Evolutionary conservation across 2,329 filamentous ascomycete species (phyloP), one percentile per base, ranked within the genome.

Genomic region (Aspergillus latus): DNA sequence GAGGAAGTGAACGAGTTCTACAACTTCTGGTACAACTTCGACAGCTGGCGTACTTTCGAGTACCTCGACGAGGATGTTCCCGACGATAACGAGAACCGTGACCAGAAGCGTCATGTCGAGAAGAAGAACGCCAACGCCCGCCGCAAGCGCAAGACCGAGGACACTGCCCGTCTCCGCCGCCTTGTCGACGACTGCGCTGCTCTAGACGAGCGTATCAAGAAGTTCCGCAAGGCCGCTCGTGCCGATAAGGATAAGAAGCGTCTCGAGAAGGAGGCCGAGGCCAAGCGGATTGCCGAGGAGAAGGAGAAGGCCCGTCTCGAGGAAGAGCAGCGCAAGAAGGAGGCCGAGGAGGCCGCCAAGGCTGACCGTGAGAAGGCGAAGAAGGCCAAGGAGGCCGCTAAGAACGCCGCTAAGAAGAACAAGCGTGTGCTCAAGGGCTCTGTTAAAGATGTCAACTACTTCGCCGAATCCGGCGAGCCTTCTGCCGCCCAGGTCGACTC

Each of bases 1-100:
- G 90, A 95, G 71, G 88, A 96, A 7, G 94, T 99, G 46, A 92
- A 97, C 72, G 81, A 82, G 52, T 99, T 99, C 77, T 99, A 99
- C 85, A 96, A 99, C 84, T 99, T 97, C 82, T 99, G 90, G 88
- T 99, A 97, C 83, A 95, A 93, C 83, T 96, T 99, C 69, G 94
- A 99, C 83, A 94, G 89, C 76, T 99, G 94, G 94, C 84, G 94
- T 60, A 87, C 89, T 2, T 99, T 99, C 70, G 94, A 99, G 80
- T 99, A 99, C 78, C 89, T 96, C 58, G 94, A 99, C 72, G 94
- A 99, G 81, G 94, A 99, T 72, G 93, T 99, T 30, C 94, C 94
- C 40, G 94, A 99, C 71, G 94, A 99, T 82, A 96, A 94, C 76
- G 94, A 97, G 81, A 96, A 92, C 82, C 92, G 94, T 75, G 93